phyloP scores from a whole-genome alignment of 306 rosid species.

The Fragaria vesca region DNA sequence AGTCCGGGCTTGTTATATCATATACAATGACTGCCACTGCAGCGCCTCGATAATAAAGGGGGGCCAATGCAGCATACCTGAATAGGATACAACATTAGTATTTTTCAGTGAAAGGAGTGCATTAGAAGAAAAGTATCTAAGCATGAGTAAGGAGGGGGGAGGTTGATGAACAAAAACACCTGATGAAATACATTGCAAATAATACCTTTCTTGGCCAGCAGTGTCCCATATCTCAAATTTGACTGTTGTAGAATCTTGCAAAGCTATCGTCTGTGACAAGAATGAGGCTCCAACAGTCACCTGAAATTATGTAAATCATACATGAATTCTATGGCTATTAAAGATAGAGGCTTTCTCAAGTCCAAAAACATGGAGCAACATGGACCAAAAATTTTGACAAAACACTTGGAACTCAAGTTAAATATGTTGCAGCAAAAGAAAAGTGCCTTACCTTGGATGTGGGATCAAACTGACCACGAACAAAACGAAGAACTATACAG shows the following conservation, averaged over 20 bases:
- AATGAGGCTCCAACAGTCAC: slow-evolving; percentile 99
- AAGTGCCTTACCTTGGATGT: slow-evolving; percentile 77
- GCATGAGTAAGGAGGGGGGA: slow-evolving; percentile 8
- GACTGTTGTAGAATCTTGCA: slow-evolving; percentile 98
- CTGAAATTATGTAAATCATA: slow-evolving; percentile 36
- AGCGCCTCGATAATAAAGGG: slow-evolving; percentile 94
- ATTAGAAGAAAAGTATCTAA: slow-evolving; percentile 6
- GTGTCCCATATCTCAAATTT: slow-evolving; percentile 99
- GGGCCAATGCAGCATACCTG: slow-evolving; percentile 97
- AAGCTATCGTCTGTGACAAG: slow-evolving; percentile 95
- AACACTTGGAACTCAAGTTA: background rate
- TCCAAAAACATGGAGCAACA: slow-evolving; percentile 2
- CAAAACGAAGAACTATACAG: slow-evolving; percentile 97
- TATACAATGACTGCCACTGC: slow-evolving; percentile 95
- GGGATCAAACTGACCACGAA: slow-evolving; percentile 98
- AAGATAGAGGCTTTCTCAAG: background rate
- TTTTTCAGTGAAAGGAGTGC: slow-evolving; percentile 7
- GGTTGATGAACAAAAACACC: background rate
- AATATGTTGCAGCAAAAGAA: slow-evolving; percentile 18
- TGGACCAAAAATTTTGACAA: background rate
- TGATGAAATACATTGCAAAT: slow-evolving; percentile 7
- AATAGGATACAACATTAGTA: slow-evolving; percentile 28
- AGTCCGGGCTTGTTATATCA: slow-evolving; percentile 93
- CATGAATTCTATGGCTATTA: background rate
- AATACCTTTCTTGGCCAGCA: slow-evolving; percentile 98